Base-by-base conservation (phyloP, 2,329 filamentous ascomycete species). In the Alternaria novae-zelandiae region DNA sequence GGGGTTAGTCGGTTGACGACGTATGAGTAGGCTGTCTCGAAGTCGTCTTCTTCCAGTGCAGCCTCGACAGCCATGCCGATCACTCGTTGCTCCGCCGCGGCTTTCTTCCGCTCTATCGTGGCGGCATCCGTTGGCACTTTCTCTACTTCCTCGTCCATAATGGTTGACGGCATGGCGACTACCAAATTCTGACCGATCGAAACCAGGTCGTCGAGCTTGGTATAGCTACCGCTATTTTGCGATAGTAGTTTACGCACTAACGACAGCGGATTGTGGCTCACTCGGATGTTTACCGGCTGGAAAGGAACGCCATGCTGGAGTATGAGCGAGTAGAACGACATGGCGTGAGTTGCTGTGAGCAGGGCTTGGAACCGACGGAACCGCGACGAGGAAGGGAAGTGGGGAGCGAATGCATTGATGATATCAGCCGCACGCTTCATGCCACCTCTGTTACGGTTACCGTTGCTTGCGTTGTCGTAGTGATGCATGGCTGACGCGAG, bases 21-120 rank as follows among this genome's bases (percentile, higher is more conserved):
- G 74, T 92, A 95, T 0, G 91, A 94, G 77, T 95, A 96, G 11
- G 92, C 92, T 0, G 92, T 96, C 75, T 96, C 93, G 65, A 96
- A 96, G 75, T 89, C 93, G 66, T 94, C 89, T 74, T 94, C 91
- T 10, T 85, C 84, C 1, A 96, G 84, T 12, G 92, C 91, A 13
- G 91, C 89, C 74, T 93, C 89, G 44, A 95, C 89, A 67, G 92
- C 93, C 90, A 95, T 93, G 62, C 91, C 90, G 6, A 89, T 90
- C 54, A 96, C 88, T 28, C 92, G 87, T 51, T 86, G 88, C 73
- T 90, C 88, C 5, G 88, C 86, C 41, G 83, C 74, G 4, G 77
- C 68, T 25, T 80, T 79, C 46, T 78, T 74, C 36, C 76, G 67
- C 43, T 76, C 71, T 1, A 76, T 59, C 65, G 69, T 58, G 67